Evolutionary conservation across 192 early-diverging fungal species (phyloP).

Genomic region (Backusella sp.): DNA sequence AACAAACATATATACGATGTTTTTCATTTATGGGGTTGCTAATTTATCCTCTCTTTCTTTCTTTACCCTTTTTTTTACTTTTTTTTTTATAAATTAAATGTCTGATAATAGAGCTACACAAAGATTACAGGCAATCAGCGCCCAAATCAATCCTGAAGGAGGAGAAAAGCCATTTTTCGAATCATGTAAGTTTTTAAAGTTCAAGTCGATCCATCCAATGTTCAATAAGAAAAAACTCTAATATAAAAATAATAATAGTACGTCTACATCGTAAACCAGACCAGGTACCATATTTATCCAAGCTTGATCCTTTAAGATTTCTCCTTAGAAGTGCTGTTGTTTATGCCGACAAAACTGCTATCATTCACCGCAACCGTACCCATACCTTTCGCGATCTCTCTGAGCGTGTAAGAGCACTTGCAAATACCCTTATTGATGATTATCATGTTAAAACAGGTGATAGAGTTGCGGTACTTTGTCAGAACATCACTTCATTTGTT

Average conservation of each 20-base stretch:
- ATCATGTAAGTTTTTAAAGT: not conserved
- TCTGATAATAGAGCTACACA: not conserved
- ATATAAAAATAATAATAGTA: conserved; percentile 3
- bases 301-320: conserved; percentile 54
- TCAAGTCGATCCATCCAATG: not conserved
- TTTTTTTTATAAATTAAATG: not conserved
- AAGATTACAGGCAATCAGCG: conserved; percentile 4
- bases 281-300: conserved; percentile 21
- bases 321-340: conserved; percentile 48
- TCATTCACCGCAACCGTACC: conserved; percentile 38
- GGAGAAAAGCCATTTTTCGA: not conserved
- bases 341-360: conserved; percentile 46
- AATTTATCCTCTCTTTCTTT: not conserved
- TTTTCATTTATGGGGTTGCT: not conserved
- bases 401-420: conserved; percentile 43
- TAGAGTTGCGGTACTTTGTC: conserved; percentile 50
- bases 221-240: not conserved
- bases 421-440: conserved; percentile 39
- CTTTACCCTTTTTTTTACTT: not conserved
- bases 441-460: conserved; percentile 42
- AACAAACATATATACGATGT: not conserved
- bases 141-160: not conserved
- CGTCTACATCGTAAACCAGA: conserved; percentile 18
- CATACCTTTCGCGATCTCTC: conserved; percentile 49
- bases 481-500: conserved; percentile 54